Conservation (phyloP, 208 protist species). For the Acanthamoeba healyi region DNA sequence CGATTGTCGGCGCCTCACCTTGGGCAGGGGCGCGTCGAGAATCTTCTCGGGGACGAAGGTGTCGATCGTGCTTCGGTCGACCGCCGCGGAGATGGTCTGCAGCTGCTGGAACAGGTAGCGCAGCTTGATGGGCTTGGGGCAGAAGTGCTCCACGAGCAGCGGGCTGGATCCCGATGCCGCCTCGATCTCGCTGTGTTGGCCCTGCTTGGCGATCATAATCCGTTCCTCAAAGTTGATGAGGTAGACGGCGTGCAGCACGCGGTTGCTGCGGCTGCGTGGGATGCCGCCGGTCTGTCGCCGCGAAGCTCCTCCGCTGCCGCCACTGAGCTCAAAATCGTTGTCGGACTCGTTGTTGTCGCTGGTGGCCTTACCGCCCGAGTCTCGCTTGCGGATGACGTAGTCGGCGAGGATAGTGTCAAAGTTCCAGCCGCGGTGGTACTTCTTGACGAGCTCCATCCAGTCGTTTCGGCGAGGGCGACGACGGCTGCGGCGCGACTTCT, state of each 20-base stretch:
- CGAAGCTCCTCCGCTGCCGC: background rate
- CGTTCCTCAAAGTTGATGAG: conserved; percentile 28
- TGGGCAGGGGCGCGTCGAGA: background rate
- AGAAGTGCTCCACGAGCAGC: background rate
- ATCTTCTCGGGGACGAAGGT: background rate
- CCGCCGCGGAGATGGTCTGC: background rate
- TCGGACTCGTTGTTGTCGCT: background rate
- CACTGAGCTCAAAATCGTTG: background rate
- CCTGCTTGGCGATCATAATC: background rate
- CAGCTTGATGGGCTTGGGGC: conserved; percentile 21
- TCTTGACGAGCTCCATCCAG: background rate
- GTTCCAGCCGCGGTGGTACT: background rate
- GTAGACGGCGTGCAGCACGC: background rate
- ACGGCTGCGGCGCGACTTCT: background rate
- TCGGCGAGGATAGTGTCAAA: conserved; percentile 24
- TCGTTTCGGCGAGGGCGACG: background rate
- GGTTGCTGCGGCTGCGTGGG: background rate
- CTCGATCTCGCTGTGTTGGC: background rate
- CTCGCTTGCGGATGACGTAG: background rate
- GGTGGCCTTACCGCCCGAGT: background rate
- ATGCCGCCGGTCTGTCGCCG: background rate
- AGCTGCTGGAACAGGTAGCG: conserved; percentile 2
- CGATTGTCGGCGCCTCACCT: background rate
- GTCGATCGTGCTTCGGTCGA: background rate
- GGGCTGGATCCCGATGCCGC: background rate